Evolutionary conservation across 805 yeast genomes (phyloP), one percentile per base, ranked within the genome.

Genomic region (Lipomyces mesembrius): DNA sequence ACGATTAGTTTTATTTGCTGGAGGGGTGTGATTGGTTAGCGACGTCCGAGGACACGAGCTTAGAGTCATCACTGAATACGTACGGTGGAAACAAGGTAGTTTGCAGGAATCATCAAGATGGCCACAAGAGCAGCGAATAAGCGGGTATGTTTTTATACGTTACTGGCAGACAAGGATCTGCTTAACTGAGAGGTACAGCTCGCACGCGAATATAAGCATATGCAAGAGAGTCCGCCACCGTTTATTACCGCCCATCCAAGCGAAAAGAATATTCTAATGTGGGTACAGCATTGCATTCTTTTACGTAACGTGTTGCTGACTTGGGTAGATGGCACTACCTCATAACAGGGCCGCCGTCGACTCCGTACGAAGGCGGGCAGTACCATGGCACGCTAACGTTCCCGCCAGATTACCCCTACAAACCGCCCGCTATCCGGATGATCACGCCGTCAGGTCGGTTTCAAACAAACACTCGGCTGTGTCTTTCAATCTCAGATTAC

Each of bases 401-500:
- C 78, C 97, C 97, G 0, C 77, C 84, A 11, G 96, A 92, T 72
- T 93, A 92, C 74, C 98, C 98, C 0, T 92, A 89, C 80, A 87
- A 90, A 72, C 98, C 98, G 6, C 98, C 97, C 1, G 85, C 96
- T 12, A 93, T 93, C 62, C 83, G 90, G 65, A 92, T 93, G 90
- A 80, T 87, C 57, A 93, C 98, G 0, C 97, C 98, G 4, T 90
- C 88, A 73, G 98, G 97, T 3, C 82, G 97, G 60, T 93, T 93
- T 76, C 85, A 87, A 66, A 84, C 92, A 64, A 91, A 91, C 76
- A 87, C 92, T 2, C 81, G 97, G 59, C 82, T 93, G 34, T 93
- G 98, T 79, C 81, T 93, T 59, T 87, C 93, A n/a, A 92, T 93
- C 89, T 88, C 96, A 74, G 98, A 93, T 79, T 93, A 87, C 77